phyloP scores from a whole-genome alignment of 106 monocot species.

The Dactylorhiza incarnata region DNA sequence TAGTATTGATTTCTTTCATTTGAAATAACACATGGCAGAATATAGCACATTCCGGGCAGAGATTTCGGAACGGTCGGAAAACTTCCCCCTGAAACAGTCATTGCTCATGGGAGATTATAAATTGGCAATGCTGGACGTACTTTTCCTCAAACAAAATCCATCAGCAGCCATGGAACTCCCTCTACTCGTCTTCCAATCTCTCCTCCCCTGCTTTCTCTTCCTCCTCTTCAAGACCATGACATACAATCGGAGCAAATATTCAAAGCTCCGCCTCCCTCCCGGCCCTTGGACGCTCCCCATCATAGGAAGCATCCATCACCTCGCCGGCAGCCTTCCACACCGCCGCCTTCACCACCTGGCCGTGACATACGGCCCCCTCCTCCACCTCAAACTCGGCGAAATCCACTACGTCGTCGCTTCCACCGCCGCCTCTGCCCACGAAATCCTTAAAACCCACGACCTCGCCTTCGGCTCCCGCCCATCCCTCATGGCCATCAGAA shows the following conservation, averaged over 20 bases:
- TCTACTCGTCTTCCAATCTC: too few species aligned
- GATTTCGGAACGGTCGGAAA: too few species aligned
- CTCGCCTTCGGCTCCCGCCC: slow-evolving; percentile 5
- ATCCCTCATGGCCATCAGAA: not conserved
- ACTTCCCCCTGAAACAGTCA: too few species aligned
- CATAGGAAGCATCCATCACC: slow-evolving; percentile 10
- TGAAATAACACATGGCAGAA: too few species aligned
- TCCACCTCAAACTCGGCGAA: slow-evolving; percentile 16
- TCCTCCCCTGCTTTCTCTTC: not conserved
- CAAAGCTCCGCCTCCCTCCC: not conserved
- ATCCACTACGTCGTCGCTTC: slow-evolving; percentile 9
- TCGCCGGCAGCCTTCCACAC: slow-evolving; percentile 2
- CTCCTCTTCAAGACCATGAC: not conserved
- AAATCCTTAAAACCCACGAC: slow-evolving; percentile 11
- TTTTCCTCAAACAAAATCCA: too few species aligned
- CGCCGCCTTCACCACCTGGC: not conserved
- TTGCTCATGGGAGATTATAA: too few species aligned
- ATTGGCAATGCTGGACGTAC: too few species aligned
- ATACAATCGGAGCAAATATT: too few species aligned
- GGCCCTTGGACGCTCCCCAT: slow-evolving; percentile 10
- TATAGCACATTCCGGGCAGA: too few species aligned
- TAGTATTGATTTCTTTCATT: too few species aligned
- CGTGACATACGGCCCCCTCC: slow-evolving; percentile 1
- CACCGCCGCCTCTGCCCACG: not conserved
- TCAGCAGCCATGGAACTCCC: too few species aligned